Percentiles rank a stretch among this genome's conserved stretches.
phyloP scores from a whole-genome alignment of 2,329 filamentous ascomycete genomes.

The Pseudogymnoascus sp. region DNA sequence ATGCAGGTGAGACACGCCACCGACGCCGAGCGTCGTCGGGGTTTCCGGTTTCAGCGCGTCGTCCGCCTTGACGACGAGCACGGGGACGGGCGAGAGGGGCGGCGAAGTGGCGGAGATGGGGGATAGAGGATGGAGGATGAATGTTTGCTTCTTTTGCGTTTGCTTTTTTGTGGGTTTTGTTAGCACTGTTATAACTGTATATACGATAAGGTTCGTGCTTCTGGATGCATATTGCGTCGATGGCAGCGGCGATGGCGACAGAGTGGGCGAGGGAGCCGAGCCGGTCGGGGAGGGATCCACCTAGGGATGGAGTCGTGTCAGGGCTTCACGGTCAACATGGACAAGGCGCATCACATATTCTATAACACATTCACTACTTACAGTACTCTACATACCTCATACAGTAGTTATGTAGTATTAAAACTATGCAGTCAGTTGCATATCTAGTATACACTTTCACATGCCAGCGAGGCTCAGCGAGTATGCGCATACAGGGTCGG shows the following conservation, averaged over 20 bases:
- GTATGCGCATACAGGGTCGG: not conserved
- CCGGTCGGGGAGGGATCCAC: not conserved
- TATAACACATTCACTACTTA: not conserved
- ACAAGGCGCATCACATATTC: not conserved
- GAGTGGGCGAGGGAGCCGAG: not conserved
- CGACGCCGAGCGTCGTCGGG: not conserved
- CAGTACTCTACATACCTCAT: not conserved
- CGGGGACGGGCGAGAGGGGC: not conserved
- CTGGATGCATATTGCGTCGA: constrained; percentile 5
- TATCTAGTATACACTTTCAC: not conserved
- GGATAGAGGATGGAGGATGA: not conserved
- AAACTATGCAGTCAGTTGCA: not conserved
- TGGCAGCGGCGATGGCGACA: constrained; percentile 1
- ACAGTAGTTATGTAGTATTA: not conserved
- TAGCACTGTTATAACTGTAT: not conserved
- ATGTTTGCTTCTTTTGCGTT: constrained; percentile 2
- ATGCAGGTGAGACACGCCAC: not conserved
- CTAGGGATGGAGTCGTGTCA: not conserved
- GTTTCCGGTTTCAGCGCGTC: not conserved
- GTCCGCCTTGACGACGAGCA: not conserved
- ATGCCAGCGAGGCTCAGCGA: not conserved
- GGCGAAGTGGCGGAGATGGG: not conserved
- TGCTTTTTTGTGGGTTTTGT: constrained; percentile 4
- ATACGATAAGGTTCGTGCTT: constrained; percentile 5
- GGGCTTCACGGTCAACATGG: not conserved